Percentiles rank a stretch among this genome's conserved stretches.
Evolutionary conservation across 2,329 filamentous ascomycete genomes (phyloP).

Genomic region (Byssochlamys sp.): DNA sequence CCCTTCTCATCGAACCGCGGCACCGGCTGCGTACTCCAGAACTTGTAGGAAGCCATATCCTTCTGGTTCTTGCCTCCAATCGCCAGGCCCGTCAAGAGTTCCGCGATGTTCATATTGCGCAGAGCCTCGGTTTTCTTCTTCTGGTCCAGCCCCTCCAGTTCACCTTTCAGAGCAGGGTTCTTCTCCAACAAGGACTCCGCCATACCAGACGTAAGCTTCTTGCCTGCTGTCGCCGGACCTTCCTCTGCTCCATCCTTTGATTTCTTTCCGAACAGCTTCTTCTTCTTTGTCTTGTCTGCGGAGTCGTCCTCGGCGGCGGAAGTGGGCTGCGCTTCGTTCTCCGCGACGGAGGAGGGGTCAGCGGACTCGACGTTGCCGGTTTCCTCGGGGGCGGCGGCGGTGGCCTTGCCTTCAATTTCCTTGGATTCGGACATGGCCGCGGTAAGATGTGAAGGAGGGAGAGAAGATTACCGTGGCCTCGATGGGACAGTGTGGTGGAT

Average conservation of each 20-base stretch:
- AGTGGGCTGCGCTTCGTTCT: constrained; percentile 27
- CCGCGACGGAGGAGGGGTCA: constrained; percentile 33
- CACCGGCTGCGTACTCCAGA: constrained; percentile 96
- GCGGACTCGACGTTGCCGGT: constrained; percentile 1
- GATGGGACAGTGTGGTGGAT: not conserved
- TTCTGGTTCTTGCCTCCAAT: constrained; percentile 79
- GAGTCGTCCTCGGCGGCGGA: constrained; percentile 1
- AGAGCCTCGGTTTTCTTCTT: constrained; percentile 47
- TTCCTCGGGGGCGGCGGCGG: constrained; percentile 6
- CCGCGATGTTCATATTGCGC: constrained; percentile 38
- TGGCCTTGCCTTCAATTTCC: constrained; percentile 24
- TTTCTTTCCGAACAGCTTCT: constrained; percentile 13
- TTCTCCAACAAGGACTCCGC: constrained; percentile 34
- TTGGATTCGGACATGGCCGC: constrained; percentile 26
- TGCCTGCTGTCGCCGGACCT: constrained; percentile 13
- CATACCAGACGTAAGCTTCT: constrained; percentile 29
- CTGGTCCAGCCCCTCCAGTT: constrained; percentile 63
- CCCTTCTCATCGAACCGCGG: constrained; percentile 62
- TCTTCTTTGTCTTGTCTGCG: constrained; percentile 7
- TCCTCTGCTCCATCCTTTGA: constrained; percentile 14
- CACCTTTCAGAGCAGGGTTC: constrained; percentile 57
- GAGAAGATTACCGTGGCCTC: constrained; percentile 4
- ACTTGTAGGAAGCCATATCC: constrained; percentile 95
- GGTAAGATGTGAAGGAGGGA: constrained; percentile 3
- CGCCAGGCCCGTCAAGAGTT: constrained; percentile 48